A percentile compares a stretch with the other conserved stretches of the same genome.
Conservation (phyloP, 2,329 filamentous ascomycete species). For the Pestalotiopsis sp. region DNA sequence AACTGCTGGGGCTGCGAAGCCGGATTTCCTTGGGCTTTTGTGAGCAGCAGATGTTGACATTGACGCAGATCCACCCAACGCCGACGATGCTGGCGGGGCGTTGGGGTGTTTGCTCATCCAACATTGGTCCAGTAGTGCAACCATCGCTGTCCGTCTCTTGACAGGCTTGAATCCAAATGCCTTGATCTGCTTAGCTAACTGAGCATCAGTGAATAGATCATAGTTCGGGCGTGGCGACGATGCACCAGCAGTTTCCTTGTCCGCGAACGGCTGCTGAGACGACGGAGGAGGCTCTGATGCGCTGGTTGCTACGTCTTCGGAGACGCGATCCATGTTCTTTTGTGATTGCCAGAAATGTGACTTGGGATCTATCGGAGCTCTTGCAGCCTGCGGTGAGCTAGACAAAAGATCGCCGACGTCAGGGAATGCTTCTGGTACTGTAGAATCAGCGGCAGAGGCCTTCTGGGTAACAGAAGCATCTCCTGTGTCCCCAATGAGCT, state of each 20-base stretch:
- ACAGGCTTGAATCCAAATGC: conserved; percentile 75
- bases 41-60: conserved; percentile 32
- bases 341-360: conserved; percentile 23
- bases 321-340: not conserved
- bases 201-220: conserved; percentile 61
- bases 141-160: conserved; percentile 70
- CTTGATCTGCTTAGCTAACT: conserved; percentile 64
- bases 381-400: conserved; percentile 3
- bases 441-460: conserved; percentile 19
- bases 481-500: conserved; percentile 50
- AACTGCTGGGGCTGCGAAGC: conserved; percentile 8
- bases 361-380: conserved; percentile 9
- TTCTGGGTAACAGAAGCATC: not conserved
- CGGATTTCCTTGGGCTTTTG: conserved; percentile 19
- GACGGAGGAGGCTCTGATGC: not conserved
- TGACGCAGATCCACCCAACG: conserved; percentile 1
- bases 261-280: conserved; percentile 8
- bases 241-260: not conserved
- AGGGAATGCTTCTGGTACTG: conserved; percentile 24
- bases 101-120: conserved; percentile 62
- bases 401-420: conserved; percentile 31
- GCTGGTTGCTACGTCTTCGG: not conserved
- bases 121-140: conserved; percentile 70
- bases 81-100: not conserved
- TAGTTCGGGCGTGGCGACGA: conserved; percentile 54